phyloP scores from a whole-genome alignment of 345 rosid species.

The Chamaenerion angustifolium region DNA sequence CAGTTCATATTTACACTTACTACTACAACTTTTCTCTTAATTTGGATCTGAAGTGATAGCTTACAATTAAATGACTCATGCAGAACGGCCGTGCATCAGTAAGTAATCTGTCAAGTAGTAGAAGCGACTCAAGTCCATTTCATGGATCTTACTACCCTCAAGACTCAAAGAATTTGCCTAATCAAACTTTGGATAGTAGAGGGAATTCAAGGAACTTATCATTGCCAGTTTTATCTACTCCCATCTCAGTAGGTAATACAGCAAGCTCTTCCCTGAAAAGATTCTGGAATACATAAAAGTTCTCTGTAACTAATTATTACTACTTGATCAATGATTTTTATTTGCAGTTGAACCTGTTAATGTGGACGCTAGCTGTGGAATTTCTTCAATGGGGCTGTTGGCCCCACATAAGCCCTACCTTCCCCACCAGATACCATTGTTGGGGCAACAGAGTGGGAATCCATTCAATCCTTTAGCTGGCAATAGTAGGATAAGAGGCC shows the following conservation, averaged over 20 bases:
- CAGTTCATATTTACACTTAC: too few relatives aligned
- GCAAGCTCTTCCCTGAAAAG: slow-evolving; percentile 5
- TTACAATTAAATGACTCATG: slow-evolving; percentile 10
- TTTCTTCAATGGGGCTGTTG: slow-evolving; percentile 33
- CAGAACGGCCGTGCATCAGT: slow-evolving; percentile 33
- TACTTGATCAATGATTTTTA: slow-evolving; percentile 21
- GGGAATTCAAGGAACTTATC: slow-evolving; percentile 36
- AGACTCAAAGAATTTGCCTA: slow-evolving; percentile 35
- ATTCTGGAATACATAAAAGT: too few relatives aligned
- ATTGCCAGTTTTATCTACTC: slow-evolving; percentile 28
- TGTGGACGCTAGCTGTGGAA: slow-evolving; percentile 14
- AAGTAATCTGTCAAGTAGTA: slow-evolving; percentile 17
- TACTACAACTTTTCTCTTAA: neutral
- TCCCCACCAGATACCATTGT: slow-evolving; percentile 28
- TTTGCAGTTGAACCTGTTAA: slow-evolving; percentile 4
- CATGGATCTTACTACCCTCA: slow-evolving; percentile 21
- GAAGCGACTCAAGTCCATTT: slow-evolving; percentile 17
- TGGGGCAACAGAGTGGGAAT: slow-evolving; percentile 23
- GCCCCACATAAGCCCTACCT: slow-evolving; percentile 48
- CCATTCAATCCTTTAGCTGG: slow-evolving; percentile 36
- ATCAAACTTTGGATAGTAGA: slow-evolving; percentile 23
- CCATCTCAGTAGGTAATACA: slow-evolving; percentile 24
- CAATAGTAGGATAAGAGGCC: slow-evolving; percentile 22
- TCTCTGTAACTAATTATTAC: slow-evolving; percentile 6
- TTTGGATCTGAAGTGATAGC: neutral